phyloP scores from a whole-genome alignment of 2,329 filamentous ascomycete genomes.

The Hymenoscyphus repandus region DNA sequence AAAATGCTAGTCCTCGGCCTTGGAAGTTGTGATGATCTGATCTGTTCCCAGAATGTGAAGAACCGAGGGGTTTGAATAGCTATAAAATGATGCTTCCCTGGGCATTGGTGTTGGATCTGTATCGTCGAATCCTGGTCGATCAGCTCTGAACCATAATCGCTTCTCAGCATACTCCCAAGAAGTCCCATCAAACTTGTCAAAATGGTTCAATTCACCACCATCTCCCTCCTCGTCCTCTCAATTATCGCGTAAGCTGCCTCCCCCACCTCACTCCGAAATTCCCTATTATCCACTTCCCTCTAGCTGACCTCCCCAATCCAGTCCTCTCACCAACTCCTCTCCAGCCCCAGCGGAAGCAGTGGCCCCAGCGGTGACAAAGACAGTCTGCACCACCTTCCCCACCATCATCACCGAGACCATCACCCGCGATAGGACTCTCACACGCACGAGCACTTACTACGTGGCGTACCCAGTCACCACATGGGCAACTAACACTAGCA shows the following conservation, averaged over 20 bases:
- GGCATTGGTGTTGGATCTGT: no score
- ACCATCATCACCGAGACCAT: neutral
- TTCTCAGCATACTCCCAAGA: no score
- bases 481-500: neutral
- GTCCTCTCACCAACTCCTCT: neutral
- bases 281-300: neutral
- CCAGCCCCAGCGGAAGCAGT: no score
- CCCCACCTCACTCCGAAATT: neutral
- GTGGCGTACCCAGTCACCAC: neutral
- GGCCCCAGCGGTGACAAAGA: neutral
- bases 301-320: neutral
- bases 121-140: no score
- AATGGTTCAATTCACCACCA: neutral
- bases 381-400: neutral
- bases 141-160: no score
- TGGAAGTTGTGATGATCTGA: neutral
- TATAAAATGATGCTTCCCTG: no score
- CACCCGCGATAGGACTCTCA: neutral
- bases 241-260: neutral
- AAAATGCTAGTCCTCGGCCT: neutral
- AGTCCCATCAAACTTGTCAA: neutral
- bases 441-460: neutral
- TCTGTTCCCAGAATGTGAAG: neutral
- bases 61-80: no score
- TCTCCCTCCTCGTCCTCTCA: neutral